Evolutionary conservation across 1,139 yeast species (phyloP).

Genomic region (Yamadazyma oceani): DNA sequence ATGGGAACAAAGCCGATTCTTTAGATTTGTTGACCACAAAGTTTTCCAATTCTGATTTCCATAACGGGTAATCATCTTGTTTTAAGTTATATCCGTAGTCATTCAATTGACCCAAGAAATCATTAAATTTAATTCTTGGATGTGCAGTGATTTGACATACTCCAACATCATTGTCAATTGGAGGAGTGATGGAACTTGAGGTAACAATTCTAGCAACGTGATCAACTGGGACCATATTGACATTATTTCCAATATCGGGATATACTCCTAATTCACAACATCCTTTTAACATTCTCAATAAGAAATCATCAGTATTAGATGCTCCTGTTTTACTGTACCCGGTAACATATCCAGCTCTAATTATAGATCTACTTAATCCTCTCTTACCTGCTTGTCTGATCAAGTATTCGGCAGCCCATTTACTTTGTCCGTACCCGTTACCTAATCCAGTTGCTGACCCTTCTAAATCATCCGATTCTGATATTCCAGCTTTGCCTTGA

Average conservation of each 20-base stretch:
- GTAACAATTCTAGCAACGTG: conserved; percentile 93
- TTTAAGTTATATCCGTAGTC: conserved; percentile 71
- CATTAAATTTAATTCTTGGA: conserved; percentile 81
- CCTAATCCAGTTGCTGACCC: conserved; percentile 84
- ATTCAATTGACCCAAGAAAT: conserved; percentile 64
- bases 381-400: conserved; percentile 83
- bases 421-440: conserved; percentile 94
- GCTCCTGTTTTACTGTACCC: conserved; percentile 85
- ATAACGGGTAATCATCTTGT: conserved; percentile 65
- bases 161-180: conserved; percentile 46
- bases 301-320: conserved; percentile 93
- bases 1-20: conserved; percentile 88
- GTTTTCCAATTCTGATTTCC: conserved; percentile 77
- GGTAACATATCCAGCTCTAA: conserved; percentile 95
- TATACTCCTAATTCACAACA: conserved; percentile 81
- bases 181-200: conserved; percentile 81
- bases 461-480: conserved; percentile 76
- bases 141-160: conserved; percentile 98
- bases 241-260: conserved; percentile 84
- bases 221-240: conserved; percentile 97
- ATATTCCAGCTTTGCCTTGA: conserved; percentile 69
- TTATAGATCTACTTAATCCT: conserved; percentile 85
- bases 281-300: conserved; percentile 91
- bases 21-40: conserved; percentile 69
- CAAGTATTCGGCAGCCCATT: conserved; percentile 94